phyloP scores from a whole-genome alignment of 306 rosid genomes.

The Coriaria nepalensis region DNA sequence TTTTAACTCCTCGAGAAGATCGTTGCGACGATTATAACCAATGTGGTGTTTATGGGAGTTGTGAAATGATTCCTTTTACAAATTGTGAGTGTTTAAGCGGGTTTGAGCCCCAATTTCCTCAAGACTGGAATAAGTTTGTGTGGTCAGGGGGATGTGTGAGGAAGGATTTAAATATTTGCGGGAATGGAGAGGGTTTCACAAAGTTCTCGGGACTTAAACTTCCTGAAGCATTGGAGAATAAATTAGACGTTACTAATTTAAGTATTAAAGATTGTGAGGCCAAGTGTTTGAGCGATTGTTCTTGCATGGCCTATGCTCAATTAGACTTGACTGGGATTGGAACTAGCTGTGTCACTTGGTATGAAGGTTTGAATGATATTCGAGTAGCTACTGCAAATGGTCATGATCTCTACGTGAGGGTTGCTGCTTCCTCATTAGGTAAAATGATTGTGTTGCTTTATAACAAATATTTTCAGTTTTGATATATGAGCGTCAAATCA shows the following conservation, averaged over 20 bases:
- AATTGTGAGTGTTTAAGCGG: constrained; percentile 8
- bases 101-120: constrained; percentile 7
- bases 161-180: background rate
- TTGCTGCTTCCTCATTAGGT: constrained; percentile 29
- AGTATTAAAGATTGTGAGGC: constrained; percentile 22
- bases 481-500: no score
- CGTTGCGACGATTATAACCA: constrained; percentile 28
- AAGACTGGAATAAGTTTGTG: constrained; percentile 5
- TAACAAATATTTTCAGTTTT: no score
- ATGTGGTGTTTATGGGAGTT: constrained; percentile 34
- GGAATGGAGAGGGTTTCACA: constrained; percentile 13
- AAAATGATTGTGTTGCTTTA: background rate
- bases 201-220: background rate
- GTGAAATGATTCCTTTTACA: constrained; percentile 16
- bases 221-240: constrained; percentile 30
- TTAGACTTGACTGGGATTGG: constrained; percentile 34
- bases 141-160: constrained; percentile 11
- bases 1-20: constrained; percentile 19
- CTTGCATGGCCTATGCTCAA: constrained; percentile 38
- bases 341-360: constrained; percentile 48
- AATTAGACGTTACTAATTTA: constrained; percentile 3
- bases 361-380: constrained; percentile 29
- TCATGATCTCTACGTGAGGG: constrained; percentile 48
- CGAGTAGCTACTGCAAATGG: constrained; percentile 27
- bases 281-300: constrained; percentile 42